Conservation (phyloP, 495 filamentous ascomycete genomes). For the Parathielavia appendiculata region DNA sequence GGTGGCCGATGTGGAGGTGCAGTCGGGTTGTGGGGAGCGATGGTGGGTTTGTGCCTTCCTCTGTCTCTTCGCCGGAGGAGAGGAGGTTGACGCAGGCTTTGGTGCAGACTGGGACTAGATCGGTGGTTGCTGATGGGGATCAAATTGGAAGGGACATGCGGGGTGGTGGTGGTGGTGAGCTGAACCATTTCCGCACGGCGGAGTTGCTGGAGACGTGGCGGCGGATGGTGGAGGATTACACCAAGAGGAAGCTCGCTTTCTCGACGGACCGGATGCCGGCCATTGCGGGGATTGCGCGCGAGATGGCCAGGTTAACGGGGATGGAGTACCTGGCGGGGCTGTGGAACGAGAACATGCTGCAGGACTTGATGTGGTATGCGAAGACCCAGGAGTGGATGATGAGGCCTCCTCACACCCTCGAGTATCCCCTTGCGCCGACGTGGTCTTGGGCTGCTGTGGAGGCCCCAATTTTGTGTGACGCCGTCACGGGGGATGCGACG, state of each 20-base stretch:
- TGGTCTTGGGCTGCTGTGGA: constrained; percentile 20
- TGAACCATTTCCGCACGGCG: neutral
- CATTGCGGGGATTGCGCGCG: constrained; percentile 24
- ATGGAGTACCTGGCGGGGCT: constrained; percentile 23
- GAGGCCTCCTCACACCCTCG: neutral
- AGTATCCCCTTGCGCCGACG: constrained; percentile 5
- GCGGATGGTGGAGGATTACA: constrained; percentile 28
- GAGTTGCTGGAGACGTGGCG: constrained; percentile 20
- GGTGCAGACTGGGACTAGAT: too few species aligned
- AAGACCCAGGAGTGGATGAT: neutral
- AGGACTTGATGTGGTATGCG: constrained; percentile 14
- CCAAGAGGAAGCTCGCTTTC: constrained; percentile 19
- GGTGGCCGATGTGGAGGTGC: constrained; percentile 11
- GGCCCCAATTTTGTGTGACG: constrained; percentile 4
- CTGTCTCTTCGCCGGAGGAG: too few species aligned
- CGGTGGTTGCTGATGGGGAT: too few species aligned
- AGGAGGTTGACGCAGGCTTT: neutral
- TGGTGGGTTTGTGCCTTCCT: constrained; percentile 3
- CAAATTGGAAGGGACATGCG: too few species aligned
- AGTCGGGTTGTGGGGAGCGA: neutral
- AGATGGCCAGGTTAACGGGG: constrained; percentile 17
- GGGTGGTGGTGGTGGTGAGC: too few species aligned
- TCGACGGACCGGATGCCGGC: constrained; percentile 24
- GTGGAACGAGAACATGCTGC: constrained; percentile 27
- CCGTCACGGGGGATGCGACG: neutral